phyloP scores from a whole-genome alignment of 1,284 basidiomycete species.

The Rhodotorula sp. region DNA sequence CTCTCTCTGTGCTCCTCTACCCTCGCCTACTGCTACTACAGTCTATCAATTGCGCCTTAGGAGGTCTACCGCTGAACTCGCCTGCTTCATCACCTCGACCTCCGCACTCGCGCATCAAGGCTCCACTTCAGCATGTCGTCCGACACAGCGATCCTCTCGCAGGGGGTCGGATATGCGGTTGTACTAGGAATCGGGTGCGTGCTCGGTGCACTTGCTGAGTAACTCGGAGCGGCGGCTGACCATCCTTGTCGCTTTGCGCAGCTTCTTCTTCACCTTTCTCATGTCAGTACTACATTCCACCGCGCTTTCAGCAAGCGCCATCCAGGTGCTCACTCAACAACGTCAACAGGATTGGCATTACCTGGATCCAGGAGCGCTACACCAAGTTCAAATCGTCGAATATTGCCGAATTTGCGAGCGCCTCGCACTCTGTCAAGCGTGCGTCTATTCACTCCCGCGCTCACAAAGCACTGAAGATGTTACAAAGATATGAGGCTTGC shows the following conservation, averaged over 20 bases:
- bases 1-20: too few relatives aligned
- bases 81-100: too few relatives aligned
- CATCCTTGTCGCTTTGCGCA: too few relatives aligned
- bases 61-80: too few relatives aligned
- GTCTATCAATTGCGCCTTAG: too few relatives aligned
- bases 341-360: conserved; percentile 55
- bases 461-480: conserved; percentile 47
- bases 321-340: too few relatives aligned
- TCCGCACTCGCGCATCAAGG: too few relatives aligned
- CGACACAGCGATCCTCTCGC: conserved; percentile 18
- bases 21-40: too few relatives aligned
- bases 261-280: conserved; percentile 75
- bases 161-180: conserved; percentile 64
- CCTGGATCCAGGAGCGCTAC: conserved; percentile 69
- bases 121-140: conserved; percentile 10
- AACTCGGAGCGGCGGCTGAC: too few relatives aligned
- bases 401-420: conserved; percentile 76
- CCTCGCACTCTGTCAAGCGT: conserved; percentile 53
- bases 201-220: too few relatives aligned
- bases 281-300: conserved; percentile 55
- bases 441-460: conserved; percentile 58
- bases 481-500: too few relatives aligned
- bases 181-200: conserved; percentile 65
- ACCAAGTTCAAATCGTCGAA: conserved; percentile 55
- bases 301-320: too few relatives aligned